phyloP scores from a whole-genome alignment of 805 yeast species.

The Wickerhamiella kazuoi region DNA sequence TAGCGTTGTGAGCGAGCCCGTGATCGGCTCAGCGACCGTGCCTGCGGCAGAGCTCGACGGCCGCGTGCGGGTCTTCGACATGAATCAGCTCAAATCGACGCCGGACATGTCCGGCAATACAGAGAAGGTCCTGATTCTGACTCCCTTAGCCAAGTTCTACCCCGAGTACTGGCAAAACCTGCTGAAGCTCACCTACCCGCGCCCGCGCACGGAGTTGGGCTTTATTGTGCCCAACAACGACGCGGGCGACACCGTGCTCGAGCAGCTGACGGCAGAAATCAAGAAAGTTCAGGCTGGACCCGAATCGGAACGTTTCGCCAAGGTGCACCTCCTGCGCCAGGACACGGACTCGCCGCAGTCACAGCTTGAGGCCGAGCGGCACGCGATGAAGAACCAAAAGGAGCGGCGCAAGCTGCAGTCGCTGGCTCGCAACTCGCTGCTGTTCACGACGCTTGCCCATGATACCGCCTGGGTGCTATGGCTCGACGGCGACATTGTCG shows the following conservation, averaged over 20 bases:
- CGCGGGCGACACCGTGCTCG: constrained; percentile 68
- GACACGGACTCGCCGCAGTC: constrained; percentile 57
- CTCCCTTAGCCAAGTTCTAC: constrained; percentile 81
- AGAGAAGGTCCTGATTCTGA: constrained; percentile 69
- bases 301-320: constrained; percentile 47
- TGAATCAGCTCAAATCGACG: constrained; percentile 60
- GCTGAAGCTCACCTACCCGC: constrained; percentile 59
- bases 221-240: constrained; percentile 72
- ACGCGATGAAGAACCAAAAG: constrained; percentile 71
- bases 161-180: constrained; percentile 79
- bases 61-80: constrained; percentile 23
- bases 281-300: constrained; percentile 45
- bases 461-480: constrained; percentile 89
- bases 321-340: constrained; percentile 78
- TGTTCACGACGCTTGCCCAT: constrained; percentile 78
- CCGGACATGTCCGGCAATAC: constrained; percentile 53
- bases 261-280: constrained; percentile 54
- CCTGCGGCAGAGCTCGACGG: background rate
- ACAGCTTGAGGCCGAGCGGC: constrained; percentile 76
- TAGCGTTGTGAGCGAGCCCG: background rate
- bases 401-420: constrained; percentile 86
- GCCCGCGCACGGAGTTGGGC: constrained; percentile 70
- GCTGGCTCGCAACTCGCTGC: constrained; percentile 75
- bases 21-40: background rate
- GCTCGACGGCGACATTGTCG: constrained; percentile 90